A percentile compares a stretch with the other conserved stretches of the same genome.
Conservation (phyloP, 2,329 filamentous ascomycete species). For the Fusarium sp. region DNA sequence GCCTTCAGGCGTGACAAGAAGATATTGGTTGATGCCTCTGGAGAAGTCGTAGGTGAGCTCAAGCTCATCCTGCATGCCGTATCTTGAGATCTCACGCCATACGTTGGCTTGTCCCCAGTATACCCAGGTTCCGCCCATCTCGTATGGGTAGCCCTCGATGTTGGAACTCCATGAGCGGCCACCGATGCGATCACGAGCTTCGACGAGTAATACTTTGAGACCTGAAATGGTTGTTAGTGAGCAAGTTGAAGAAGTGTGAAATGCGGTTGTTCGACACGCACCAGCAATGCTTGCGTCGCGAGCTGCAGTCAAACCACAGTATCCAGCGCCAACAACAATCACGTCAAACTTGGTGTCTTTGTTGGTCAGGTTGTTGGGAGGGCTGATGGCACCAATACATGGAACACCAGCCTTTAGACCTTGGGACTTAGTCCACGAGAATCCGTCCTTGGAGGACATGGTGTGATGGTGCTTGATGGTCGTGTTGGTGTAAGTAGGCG, state of each 20-base stretch:
- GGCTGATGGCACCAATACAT: conserved; percentile 50
- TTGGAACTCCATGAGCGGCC: conserved; percentile 62
- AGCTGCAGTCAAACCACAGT: conserved; percentile 50
- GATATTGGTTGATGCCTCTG: conserved; percentile 58
- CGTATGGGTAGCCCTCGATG: conserved; percentile 59
- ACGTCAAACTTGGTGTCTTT: conserved; percentile 43
- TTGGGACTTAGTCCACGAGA: conserved; percentile 49
- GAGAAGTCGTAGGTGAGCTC: conserved; percentile 58
- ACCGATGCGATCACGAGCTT: conserved; percentile 63
- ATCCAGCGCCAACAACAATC: conserved; percentile 52
- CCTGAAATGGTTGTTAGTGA: conserved; percentile 37
- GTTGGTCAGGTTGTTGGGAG: conserved; percentile 40
- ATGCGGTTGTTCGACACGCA: not conserved
- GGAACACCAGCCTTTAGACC: conserved; percentile 51
- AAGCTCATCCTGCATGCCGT: conserved; percentile 58
- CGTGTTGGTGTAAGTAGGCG: too few relatives aligned
- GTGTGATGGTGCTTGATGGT: not conserved
- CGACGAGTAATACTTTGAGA: conserved; percentile 58
- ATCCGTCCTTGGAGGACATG: conserved; percentile 52
- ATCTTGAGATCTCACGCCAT: conserved; percentile 61
- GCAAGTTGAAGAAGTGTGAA: too few relatives aligned
- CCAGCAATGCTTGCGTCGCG: conserved; percentile 50
- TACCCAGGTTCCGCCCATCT: conserved; percentile 66
- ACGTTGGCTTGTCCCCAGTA: conserved; percentile 60
- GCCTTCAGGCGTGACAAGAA: conserved; percentile 51